Percentiles rank a stretch among this genome's conserved stretches.
phyloP scores from a whole-genome alignment of 768 basidiomycete species.

The Calocybe indica region DNA sequence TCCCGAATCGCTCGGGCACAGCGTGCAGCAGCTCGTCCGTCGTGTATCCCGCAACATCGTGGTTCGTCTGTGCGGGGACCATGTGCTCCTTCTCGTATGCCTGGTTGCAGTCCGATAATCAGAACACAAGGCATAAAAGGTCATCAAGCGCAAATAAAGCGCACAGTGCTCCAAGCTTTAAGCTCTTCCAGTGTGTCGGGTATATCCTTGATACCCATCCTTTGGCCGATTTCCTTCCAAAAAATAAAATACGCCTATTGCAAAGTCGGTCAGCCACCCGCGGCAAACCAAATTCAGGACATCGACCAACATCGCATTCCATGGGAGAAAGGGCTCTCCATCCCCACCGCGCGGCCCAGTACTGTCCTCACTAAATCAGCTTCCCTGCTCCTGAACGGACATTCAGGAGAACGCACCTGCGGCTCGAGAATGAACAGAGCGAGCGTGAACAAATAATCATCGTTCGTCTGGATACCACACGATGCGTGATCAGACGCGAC shows the following conservation, averaged over 20 bases:
- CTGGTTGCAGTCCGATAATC: conserved; percentile 12
- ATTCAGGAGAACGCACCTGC: conserved; percentile 18
- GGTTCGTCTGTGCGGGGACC: conserved; percentile 35
- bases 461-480: conserved; percentile 21
- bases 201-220: conserved; percentile 43
- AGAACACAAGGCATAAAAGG: background rate
- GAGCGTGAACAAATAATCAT: conserved; percentile 37
- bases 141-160: background rate
- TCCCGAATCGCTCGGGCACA: conserved; percentile 30
- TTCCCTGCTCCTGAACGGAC: background rate
- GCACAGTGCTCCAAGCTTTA: conserved; percentile 32
- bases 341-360: conserved; percentile 34
- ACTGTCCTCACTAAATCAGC: conserved; percentile 13
- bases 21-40: conserved; percentile 32
- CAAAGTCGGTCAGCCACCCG: background rate
- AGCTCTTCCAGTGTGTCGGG: conserved; percentile 33
- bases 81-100: conserved; percentile 35
- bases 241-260: conserved; percentile 32
- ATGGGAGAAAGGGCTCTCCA: conserved; percentile 40
- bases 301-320: conserved; percentile 28
- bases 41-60: conserved; percentile 32
- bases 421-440: conserved; percentile 33
- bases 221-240: conserved; percentile 39
- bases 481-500: conserved; percentile 6
- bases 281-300: background rate